Base-by-base conservation (phyloP, 116 monocot species). In the Cymodocea nodosa region DNA sequence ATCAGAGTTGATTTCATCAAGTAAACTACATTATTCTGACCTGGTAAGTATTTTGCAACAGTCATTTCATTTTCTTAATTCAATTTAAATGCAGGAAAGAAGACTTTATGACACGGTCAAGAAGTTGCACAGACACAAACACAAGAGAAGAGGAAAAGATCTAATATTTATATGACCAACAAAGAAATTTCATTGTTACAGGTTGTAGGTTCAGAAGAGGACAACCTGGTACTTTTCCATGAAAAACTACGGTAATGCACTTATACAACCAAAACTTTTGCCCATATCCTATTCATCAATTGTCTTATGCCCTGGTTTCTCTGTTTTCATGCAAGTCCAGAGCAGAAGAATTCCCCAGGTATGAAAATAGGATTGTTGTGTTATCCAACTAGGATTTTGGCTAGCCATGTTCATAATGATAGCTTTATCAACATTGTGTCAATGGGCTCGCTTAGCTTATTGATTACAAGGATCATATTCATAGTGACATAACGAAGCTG, bases 341-440 rank as follows among this genome's bases (percentile, higher is more conserved):
- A 69, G 80, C 80, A 56, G 88, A 88, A 80, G 97, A 98, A 62
- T 98, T 98, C 60, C 68, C 76, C 59, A 98, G 97, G 97, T 98
- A 91, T n/a, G n/a, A 54, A 7, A 61, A 61, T 61, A 22, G 17
- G n/a, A 12, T 37, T 62, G 37, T n/a, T 62, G 19, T 19, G 10
- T 56, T 56, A 10, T 23, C 23, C 56, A 56, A 10, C 44, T 0
- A 44, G 44, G 44, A 30, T 22, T 56, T 18, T 16, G 2, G n/a
- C 22, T 56, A 56, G 20, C 9, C 22, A 19, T 55, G 22, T 20
- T 56, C 56, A 23, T 56, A 56, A 56, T 22, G 11, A 23, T 56
- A 56, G 44, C 12, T 7, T 44, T 44, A 44, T 44, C 9, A 44
- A 44, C 44, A 44, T 44, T 10, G 44, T 0, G 44, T 44, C 44